Conservation (phyloP, 148 eudicot genomes). For the Nyssa sinensis region DNA sequence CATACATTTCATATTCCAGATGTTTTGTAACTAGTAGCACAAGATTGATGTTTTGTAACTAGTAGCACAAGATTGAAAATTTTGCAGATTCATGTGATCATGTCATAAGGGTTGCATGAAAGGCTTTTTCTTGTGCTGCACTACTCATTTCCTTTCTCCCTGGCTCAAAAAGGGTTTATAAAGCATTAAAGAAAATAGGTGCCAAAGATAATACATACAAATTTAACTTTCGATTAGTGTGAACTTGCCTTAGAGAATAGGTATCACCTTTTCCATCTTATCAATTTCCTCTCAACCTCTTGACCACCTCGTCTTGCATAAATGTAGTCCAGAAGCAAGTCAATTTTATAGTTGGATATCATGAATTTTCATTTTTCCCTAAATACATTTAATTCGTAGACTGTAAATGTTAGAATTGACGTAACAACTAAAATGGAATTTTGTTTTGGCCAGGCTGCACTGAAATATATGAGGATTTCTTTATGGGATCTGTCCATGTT, state of each 20-base stretch:
- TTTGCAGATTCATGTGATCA: too few species aligned
- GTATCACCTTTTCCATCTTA: not conserved
- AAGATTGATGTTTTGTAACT: too few species aligned
- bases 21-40: not conserved
- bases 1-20: not conserved
- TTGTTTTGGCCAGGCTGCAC: constrained; percentile 56
- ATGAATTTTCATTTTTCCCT: not conserved
- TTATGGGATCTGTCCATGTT: constrained; percentile 86
- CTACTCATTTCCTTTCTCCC: too few species aligned
- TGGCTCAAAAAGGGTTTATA: too few species aligned
- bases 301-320: not conserved
- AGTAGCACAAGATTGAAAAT: not conserved
- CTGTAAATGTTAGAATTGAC: not conserved
- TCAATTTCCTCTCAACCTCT: not conserved
- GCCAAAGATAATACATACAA: too few species aligned
- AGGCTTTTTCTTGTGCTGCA: too few species aligned
- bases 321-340: not conserved
- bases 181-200: too few species aligned
- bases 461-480: constrained; percentile 60
- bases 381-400: not conserved
- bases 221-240: not conserved
- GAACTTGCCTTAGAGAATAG: not conserved
- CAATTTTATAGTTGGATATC: not conserved
- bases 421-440: not conserved
- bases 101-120: too few species aligned